phyloP scores from a whole-genome alignment of 129 eudicot genomes.

The Helianthus annuus region HanXRQr2.0-SUNRISE NC_035434.2:19891169-19891668 shows the following conservation, averaged over 20 bases:
- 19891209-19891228: too few species aligned
- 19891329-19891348: constrained; percentile 25
- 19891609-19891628: constrained; percentile 62
- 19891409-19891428: too few species aligned
- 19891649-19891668: constrained; percentile 71
- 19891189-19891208: too few species aligned
- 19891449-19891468: constrained; percentile 49
- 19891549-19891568: constrained; percentile 53
- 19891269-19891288: too few species aligned
- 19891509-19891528: constrained; percentile 47
- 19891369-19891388: constrained; percentile 26
- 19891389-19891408: not conserved
- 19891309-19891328: too few species aligned
- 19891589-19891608: constrained; percentile 44
- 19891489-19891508: constrained; percentile 58
- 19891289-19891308: too few species aligned
- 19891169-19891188: too few species aligned
- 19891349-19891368: constrained; percentile 41
- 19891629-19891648: constrained; percentile 67
- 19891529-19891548: constrained; percentile 48
- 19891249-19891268: too few species aligned
- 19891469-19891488: constrained; percentile 42
- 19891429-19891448: constrained; percentile 20
- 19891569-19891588: constrained; percentile 52
- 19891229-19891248: too few species aligned